phyloP scores from a whole-genome alignment of 495 filamentous ascomycete genomes.

The Rusavskia elegans region DNA sequence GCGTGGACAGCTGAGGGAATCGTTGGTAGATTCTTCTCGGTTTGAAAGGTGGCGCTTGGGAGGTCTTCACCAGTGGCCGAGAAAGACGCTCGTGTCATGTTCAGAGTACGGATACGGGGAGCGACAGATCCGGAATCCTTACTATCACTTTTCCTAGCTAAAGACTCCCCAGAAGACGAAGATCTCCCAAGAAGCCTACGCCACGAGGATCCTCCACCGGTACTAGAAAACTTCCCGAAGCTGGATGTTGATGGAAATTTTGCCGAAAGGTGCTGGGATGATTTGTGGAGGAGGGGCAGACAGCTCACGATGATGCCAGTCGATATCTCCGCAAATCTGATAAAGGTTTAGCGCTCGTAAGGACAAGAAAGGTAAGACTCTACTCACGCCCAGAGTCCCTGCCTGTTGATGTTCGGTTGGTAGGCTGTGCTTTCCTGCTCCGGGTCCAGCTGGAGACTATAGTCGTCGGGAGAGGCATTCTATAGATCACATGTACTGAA shows the following conservation, averaged over 20 bases:
- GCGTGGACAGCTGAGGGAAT: too few relatives aligned
- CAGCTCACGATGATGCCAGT: constrained; percentile 1
- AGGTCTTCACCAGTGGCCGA: neutral
- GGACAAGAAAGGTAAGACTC: neutral
- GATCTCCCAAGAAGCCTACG: neutral
- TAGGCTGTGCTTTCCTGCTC: neutral
- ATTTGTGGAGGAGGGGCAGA: neutral
- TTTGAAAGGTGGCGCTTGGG: too few relatives aligned
- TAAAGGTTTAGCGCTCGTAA: neutral
- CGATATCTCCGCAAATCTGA: constrained; percentile 1
- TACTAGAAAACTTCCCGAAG: neutral
- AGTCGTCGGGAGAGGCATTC: neutral
- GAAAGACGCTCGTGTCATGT: neutral
- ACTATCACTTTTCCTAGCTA: neutral
- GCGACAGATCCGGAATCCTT: neutral
- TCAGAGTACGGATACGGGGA: neutral
- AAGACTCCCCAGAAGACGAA: neutral
- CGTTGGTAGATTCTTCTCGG: too few relatives aligned
- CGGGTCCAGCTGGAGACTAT: neutral
- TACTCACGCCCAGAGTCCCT: constrained; percentile 4
- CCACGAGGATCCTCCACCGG: neutral
- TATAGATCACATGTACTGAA: neutral
- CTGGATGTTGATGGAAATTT: neutral
- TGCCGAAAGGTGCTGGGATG: neutral
- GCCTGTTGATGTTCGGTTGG: neutral